Evolutionary conservation across 139 green algal genomes (phyloP), one percentile per base, ranked within the genome.

Genomic region (Chlamydomonas sp.): DNA sequence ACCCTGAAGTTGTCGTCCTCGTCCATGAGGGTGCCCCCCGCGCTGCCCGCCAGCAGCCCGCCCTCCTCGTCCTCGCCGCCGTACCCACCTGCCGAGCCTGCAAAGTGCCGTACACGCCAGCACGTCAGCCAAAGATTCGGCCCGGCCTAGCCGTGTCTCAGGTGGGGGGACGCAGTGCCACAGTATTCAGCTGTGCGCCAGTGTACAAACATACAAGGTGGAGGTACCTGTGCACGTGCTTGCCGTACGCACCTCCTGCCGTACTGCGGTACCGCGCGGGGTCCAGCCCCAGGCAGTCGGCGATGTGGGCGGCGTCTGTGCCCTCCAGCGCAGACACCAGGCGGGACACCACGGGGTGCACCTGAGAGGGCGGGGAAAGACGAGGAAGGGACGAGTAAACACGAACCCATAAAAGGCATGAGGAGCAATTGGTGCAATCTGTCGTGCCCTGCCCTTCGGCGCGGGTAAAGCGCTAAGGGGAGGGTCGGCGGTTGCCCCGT

Each of bases 211-310:
- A 14, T 14, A 71, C 66, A 71, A 71, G 12, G 12, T 18, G 66
- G 10, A 71, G 66, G 10, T 18, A 71, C 31, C 31, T 49, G 31
- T 49, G 31, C 31, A 49, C 31, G 31, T 49, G 31, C 31, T 49
- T 49, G 66, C 12, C 10, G 66, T 71, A 18, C 10, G 10, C 9
- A 71, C 66, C 9, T 71, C 66, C 9, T 18, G 12, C 12, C 10
- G 10, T 10, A 71, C 9, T 18, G 66, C 66, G 66, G 66, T 10
- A 10, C 12, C 10, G 10, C 10, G 93, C 89, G 5, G 96, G 79
- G 88, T 99, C 97, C 80, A 99, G 92, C 15, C 98, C 98, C 67
- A 99, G 93, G 93, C 96, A 99, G 63, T 98, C 95, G 4, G 98
- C 98, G 60, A 99, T 90, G 62, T 93, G 94, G 2, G 92, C 96